These are phyloP conservation scores for Adansonia gregorii DNA, from an alignment of 441 rosid species.

Conservation along the genomic window DNA sequence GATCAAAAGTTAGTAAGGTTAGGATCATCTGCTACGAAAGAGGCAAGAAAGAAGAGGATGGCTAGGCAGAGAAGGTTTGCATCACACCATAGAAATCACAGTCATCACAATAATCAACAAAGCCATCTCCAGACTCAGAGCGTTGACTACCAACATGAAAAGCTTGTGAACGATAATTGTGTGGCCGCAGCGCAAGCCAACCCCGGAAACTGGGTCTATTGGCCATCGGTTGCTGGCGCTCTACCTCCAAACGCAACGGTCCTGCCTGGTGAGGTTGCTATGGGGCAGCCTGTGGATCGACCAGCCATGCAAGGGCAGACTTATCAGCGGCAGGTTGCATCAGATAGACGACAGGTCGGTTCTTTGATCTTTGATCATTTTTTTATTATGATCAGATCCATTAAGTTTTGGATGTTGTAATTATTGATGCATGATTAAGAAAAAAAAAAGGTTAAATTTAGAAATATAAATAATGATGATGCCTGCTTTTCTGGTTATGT, in stretches of 20 bases:
- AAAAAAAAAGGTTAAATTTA: conserved; percentile 10
- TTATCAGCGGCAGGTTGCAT: conserved; percentile 50
- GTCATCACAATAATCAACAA: conserved; percentile 43
- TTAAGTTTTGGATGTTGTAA: neutral
- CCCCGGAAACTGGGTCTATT: conserved; percentile 63
- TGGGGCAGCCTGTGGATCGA: conserved; percentile 32
- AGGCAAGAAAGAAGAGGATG: conserved; percentile 96
- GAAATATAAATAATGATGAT: neutral
- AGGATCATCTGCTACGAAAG: conserved; percentile 83
- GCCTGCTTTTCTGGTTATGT: neutral
- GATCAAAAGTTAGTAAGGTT: conserved; percentile 40
- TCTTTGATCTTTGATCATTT: neutral
- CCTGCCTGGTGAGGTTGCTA: conserved; percentile 33
- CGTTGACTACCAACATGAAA: conserved; percentile 46
- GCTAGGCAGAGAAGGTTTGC: conserved; percentile 82
- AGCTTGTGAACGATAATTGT: conserved; percentile 49
- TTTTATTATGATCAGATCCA: neutral
- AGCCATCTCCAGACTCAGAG: conserved; percentile 40
- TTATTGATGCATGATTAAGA: conserved; percentile 11
- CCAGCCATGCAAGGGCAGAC: conserved; percentile 45
- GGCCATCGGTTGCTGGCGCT: conserved; percentile 45
- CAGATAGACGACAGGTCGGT: conserved; percentile 75
- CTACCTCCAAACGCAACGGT: conserved; percentile 29
- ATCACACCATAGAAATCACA: conserved; percentile 55
- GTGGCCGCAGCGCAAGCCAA: conserved; percentile 32